A percentile compares a stretch with the other conserved stretches of the same genome.
These are phyloP conservation scores for Caryopteris hybrid DNA, from an alignment of 305 asterid species.

Conservation along the genomic window DNA sequence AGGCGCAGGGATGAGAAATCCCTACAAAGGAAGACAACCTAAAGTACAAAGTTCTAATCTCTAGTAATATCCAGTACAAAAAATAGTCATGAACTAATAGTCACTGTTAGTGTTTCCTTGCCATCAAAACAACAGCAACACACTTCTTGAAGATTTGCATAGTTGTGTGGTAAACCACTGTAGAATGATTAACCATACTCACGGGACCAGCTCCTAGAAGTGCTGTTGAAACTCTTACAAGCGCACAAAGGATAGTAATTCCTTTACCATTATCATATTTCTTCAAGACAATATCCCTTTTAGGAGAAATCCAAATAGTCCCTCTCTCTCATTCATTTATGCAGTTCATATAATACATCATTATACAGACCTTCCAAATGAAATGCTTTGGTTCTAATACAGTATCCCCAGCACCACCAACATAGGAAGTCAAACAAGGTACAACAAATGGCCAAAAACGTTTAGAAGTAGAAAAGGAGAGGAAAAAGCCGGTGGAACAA, in stretches of 20 bases:
- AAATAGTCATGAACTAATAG: background rate
- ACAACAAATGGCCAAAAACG: background rate
- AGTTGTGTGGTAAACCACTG: too few relatives aligned
- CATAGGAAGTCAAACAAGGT: background rate
- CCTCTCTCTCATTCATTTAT: background rate
- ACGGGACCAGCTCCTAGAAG: too few relatives aligned
- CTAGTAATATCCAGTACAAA: too few relatives aligned
- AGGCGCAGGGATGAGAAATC: too few relatives aligned
- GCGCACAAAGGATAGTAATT: too few relatives aligned
- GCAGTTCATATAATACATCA: background rate
- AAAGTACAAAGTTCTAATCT: too few relatives aligned
- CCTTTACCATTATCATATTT: too few relatives aligned
- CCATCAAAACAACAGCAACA: conserved; percentile 2
- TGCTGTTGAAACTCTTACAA: too few relatives aligned
- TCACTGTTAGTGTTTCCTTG: background rate
- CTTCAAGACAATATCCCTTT: background rate
- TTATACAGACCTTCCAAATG: background rate
- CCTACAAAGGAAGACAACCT: too few relatives aligned
- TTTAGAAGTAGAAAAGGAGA: background rate
- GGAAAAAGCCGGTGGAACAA: background rate
- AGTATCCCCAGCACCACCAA: background rate
- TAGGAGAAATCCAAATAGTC: background rate
- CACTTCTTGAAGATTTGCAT: too few relatives aligned
- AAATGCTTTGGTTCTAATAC: background rate
- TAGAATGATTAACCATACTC: too few relatives aligned